Evolutionary conservation across 2,329 filamentous ascomycete species (phyloP).

Genomic region (Dryadomyces quercus-mongolicae): DNA sequence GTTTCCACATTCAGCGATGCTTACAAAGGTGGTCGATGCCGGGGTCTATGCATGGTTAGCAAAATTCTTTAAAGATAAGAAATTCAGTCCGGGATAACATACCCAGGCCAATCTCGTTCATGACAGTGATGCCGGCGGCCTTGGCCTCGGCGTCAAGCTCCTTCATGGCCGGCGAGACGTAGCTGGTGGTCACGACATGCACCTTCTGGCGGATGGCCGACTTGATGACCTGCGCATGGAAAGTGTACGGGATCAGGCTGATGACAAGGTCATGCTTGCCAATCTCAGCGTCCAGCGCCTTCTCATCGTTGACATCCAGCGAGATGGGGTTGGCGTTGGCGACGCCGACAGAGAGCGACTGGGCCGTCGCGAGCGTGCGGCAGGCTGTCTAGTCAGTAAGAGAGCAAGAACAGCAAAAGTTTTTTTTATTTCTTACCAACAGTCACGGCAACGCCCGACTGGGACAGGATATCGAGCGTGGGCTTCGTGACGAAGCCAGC

Average conservation of each 20-base stretch:
- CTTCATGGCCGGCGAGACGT: conserved; percentile 85
- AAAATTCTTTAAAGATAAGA: not conserved
- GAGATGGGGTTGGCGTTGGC: conserved; percentile 64
- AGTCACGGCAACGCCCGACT: conserved; percentile 50
- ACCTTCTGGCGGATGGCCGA: conserved; percentile 87
- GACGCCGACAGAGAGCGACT: conserved; percentile 62
- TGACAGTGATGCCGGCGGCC: conserved; percentile 87
- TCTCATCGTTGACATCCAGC: conserved; percentile 68
- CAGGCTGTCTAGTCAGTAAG: conserved; percentile 45
- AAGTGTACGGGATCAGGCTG: conserved; percentile 81
- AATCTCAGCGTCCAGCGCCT: conserved; percentile 69
- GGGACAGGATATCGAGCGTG: conserved; percentile 50
- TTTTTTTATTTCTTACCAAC: conserved; percentile 35
- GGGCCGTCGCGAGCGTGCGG: conserved; percentile 64
- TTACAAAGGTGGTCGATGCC: conserved; percentile 55
- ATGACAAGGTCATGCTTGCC: conserved; percentile 70
- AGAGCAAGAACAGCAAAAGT: not conserved
- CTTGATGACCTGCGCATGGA: conserved; percentile 83
- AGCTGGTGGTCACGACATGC: conserved; percentile 89
- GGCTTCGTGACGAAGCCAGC: conserved; percentile 50
- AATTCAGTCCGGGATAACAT: not conserved
- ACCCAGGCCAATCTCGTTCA: conserved; percentile 81
- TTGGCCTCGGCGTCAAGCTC: conserved; percentile 75
- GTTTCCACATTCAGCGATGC: not conserved
- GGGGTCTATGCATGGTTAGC: conserved; percentile 34